Conservation (phyloP, 2,329 filamentous ascomycete species). For the Pyrenophora graminea region DNA sequence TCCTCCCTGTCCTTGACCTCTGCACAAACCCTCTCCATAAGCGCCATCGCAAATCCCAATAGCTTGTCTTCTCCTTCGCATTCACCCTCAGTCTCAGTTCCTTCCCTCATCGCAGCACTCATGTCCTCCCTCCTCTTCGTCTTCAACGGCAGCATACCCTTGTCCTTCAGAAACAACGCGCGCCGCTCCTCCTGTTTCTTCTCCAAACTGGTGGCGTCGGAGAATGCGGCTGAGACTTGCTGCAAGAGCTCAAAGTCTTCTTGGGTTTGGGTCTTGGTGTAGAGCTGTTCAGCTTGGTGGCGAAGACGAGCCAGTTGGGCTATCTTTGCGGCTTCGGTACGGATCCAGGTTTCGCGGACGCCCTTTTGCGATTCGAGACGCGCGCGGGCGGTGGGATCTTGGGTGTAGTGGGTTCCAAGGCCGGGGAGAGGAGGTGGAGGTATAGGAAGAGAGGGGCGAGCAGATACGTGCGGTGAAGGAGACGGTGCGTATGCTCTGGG, state of each 20-base stretch:
- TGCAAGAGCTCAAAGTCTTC: constrained; percentile 12
- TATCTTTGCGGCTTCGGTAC: constrained; percentile 11
- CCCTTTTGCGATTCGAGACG: constrained; percentile 10
- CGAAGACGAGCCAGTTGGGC: neutral
- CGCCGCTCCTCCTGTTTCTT: constrained; percentile 20
- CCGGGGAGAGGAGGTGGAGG: constrained; percentile 7
- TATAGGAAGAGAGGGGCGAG: constrained; percentile 6
- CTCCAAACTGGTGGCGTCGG: constrained; percentile 17
- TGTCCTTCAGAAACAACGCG: constrained; percentile 20
- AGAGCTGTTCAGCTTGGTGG: constrained; percentile 3
- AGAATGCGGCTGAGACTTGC: neutral
- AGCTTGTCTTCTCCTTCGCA: constrained; percentile 4
- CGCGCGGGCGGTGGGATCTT: neutral
- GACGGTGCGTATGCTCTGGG: no score
- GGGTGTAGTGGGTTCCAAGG: neutral
- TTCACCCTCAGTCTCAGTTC: neutral
- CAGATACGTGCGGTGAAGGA: neutral
- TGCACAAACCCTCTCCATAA: constrained; percentile 24
- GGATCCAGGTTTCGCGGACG: constrained; percentile 24
- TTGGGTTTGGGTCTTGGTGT: neutral
- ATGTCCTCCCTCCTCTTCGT: constrained; percentile 9
- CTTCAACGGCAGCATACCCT: constrained; percentile 17
- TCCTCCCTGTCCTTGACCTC: constrained; percentile 11
- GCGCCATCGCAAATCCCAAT: constrained; percentile 23
- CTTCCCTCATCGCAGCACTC: neutral